Conservation (phyloP, 768 basidiomycete species). For the Sistotremastrum niveocremeum region DNA sequence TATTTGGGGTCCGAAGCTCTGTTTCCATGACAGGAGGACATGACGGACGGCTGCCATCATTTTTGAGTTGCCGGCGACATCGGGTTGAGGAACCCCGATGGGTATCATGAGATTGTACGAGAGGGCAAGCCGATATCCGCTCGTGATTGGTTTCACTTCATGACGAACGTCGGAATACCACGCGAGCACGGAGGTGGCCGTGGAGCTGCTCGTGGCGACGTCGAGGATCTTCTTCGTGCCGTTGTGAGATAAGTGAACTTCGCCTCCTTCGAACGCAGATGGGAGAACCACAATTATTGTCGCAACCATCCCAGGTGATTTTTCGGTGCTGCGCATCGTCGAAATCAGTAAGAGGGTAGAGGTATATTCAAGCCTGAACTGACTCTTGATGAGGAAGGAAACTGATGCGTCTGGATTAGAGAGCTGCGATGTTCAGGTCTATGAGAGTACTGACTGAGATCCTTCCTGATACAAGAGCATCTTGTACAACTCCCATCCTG, state of each 20-base stretch:
- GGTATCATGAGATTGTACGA: constrained; percentile 32
- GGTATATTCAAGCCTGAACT: constrained; percentile 6
- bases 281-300: constrained; percentile 35
- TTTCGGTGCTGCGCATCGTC: constrained; percentile 25
- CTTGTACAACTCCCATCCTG: constrained; percentile 29
- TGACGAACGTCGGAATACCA: constrained; percentile 43
- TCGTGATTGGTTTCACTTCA: constrained; percentile 34
- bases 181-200: constrained; percentile 25
- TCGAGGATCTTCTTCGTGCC: constrained; percentile 22
- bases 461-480: constrained; percentile 35
- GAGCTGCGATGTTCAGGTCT: not conserved
- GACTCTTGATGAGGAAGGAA: constrained; percentile 37
- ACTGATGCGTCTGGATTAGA: constrained; percentile 10
- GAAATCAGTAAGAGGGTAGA: not conserved
- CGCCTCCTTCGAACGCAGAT: constrained; percentile 32
- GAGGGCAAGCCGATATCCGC: constrained; percentile 36
- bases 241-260: constrained; percentile 30
- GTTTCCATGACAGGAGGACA: constrained; percentile 25
- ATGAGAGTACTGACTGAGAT: constrained; percentile 27
- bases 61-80: constrained; percentile 10
- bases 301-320: constrained; percentile 36
- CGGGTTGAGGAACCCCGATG: constrained; percentile 16
- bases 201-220: constrained; percentile 17
- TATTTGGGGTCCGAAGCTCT: not conserved
- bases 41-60: constrained; percentile 11